phyloP scores from a whole-genome alignment of 495 filamentous ascomycete genomes.

The Massariosphaeria phaeospora region DNA sequence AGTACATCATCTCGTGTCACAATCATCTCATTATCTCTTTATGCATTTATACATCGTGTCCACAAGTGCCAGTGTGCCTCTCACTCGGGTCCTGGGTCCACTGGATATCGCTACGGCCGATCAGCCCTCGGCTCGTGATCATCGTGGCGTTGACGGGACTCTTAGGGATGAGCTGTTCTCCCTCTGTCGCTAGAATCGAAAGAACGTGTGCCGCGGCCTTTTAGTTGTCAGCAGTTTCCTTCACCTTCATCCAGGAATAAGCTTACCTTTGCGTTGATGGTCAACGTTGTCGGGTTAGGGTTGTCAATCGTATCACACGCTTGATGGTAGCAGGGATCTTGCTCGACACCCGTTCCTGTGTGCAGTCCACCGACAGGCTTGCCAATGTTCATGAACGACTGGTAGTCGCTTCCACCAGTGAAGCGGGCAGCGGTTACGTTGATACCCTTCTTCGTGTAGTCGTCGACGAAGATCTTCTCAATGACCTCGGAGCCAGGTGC shows the following conservation, averaged over 20 bases:
- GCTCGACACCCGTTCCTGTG: conserved; percentile 67
- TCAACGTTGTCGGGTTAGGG: conserved; percentile 54
- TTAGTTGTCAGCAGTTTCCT: conserved; percentile 37
- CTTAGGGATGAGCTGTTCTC: conserved; percentile 42
- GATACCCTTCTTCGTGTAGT: conserved; percentile 44
- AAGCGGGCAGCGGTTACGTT: conserved; percentile 53
- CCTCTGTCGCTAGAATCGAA: conserved; percentile 40
- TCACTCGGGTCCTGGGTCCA: conserved; percentile 5
- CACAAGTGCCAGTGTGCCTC: conserved; percentile 5
- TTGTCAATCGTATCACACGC: conserved; percentile 57
- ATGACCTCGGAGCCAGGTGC: conserved; percentile 60
- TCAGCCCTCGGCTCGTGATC: conserved; percentile 13
- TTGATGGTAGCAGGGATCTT: conserved; percentile 62
- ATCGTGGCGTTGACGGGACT: conserved; percentile 19
- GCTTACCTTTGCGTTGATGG: conserved; percentile 52
- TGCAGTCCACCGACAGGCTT: conserved; percentile 59
- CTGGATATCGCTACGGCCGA: conserved; percentile 5
- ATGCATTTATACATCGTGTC: conserved; percentile 14
- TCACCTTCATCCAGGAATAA: conserved; percentile 27
- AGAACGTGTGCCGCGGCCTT: conserved; percentile 45
- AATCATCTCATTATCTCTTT: too few species aligned
- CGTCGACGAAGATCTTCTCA: conserved; percentile 58
- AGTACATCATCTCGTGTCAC: too few species aligned
- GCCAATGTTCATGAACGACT: conserved; percentile 58
- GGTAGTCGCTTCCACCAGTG: conserved; percentile 64